Conservation (phyloP, 805 yeast species). For the Candida adriatica region DNA sequence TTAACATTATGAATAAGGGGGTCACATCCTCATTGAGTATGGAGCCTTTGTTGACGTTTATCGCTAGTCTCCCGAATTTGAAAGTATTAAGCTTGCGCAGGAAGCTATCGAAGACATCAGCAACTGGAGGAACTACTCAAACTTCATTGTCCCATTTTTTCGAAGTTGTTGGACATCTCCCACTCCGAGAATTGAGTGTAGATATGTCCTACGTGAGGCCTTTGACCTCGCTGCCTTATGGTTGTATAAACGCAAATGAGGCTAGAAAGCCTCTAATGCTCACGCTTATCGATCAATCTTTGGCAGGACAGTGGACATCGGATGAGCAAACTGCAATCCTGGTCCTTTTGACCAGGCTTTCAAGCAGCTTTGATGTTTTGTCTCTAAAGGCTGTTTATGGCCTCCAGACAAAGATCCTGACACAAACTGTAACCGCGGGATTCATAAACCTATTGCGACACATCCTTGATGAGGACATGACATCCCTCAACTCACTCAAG, state of each 20-base stretch:
- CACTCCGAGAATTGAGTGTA: too few relatives aligned
- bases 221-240: too few relatives aligned
- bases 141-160: background rate
- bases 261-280: slow-evolving; percentile 1
- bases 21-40: slow-evolving; percentile 1
- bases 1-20: slow-evolving; percentile 8
- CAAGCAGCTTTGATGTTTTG: background rate
- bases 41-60: slow-evolving; percentile 2
- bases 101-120: slow-evolving; percentile 2
- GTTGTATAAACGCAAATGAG: too few relatives aligned
- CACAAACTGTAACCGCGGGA: slow-evolving; percentile 5
- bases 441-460: slow-evolving; percentile 1
- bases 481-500: slow-evolving; percentile 1
- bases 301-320: slow-evolving; percentile 11
- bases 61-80: slow-evolving; percentile 1
- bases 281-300: slow-evolving; percentile 12
- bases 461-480: background rate
- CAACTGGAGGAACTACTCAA: too few relatives aligned
- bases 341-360: slow-evolving; percentile 2
- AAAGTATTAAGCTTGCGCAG: slow-evolving; percentile 5
- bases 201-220: too few relatives aligned
- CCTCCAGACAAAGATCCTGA: slow-evolving; percentile 14
- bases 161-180: background rate
- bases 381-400: slow-evolving; percentile 17
- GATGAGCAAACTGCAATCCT: slow-evolving; percentile 2